These are phyloP conservation scores for Cryphonectria carpinicola DNA, from an alignment of 2,329 filamentous ascomycete species.

Conservation along the genomic window DNA sequence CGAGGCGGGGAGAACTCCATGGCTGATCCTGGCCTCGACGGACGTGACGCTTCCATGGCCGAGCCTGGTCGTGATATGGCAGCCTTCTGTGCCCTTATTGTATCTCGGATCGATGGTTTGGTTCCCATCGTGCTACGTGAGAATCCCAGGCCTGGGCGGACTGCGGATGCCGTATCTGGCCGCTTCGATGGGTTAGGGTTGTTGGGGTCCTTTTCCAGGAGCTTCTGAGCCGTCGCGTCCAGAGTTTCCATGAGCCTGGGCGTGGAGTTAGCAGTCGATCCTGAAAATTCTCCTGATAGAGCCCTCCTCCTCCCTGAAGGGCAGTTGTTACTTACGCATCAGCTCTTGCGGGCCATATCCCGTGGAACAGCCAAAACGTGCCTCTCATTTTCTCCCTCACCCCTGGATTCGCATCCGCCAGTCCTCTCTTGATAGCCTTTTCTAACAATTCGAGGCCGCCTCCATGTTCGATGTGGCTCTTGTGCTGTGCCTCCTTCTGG, in stretches of 20 bases:
- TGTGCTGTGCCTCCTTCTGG: constrained; percentile 76
- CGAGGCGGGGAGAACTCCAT: constrained; percentile 64
- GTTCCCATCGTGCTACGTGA: constrained; percentile 65
- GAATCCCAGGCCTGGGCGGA: constrained; percentile 61
- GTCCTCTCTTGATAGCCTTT: constrained; percentile 85
- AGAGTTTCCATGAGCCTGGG: constrained; percentile 75
- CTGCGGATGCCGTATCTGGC: constrained; percentile 47
- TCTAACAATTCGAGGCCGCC: constrained; percentile 84
- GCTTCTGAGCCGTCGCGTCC: constrained; percentile 76
- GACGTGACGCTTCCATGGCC: constrained; percentile 55
- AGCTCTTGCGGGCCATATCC: constrained; percentile 77
- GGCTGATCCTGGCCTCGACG: constrained; percentile 63
- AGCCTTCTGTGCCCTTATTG: constrained; percentile 81
- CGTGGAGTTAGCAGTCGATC: constrained; percentile 29
- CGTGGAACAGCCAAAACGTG: constrained; percentile 84
- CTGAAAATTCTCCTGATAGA: neutral
- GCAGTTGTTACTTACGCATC: constrained; percentile 61
- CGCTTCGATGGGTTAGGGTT: constrained; percentile 75
- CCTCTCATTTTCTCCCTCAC: constrained; percentile 85
- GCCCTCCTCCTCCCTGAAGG: neutral
- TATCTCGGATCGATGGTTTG: constrained; percentile 75
- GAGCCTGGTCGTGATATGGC: constrained; percentile 31
- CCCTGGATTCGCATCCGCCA: constrained; percentile 87
- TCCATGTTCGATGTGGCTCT: constrained; percentile 79
- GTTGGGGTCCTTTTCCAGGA: constrained; percentile 80